Evolutionary conservation across 345 rosid species (phyloP).

Genomic region (Theobroma cacao): DNA sequence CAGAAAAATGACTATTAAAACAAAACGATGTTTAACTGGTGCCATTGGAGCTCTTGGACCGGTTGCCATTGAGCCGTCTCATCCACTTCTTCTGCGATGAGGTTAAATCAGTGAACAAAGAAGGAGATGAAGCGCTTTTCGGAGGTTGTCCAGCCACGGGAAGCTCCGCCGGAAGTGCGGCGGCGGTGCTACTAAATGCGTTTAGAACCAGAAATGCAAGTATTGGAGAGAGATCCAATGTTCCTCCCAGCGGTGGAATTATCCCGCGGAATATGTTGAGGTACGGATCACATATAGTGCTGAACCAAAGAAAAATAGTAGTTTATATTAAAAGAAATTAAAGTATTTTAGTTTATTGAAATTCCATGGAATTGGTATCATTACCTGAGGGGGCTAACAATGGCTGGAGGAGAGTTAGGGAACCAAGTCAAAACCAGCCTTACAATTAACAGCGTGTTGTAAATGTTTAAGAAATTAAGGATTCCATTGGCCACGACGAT

Average conservation of each 20-base stretch:
- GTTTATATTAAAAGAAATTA: not conserved
- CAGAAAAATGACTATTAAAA: not conserved
- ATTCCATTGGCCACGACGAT: slow-evolving; percentile 85
- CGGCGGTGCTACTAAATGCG: slow-evolving; percentile 74
- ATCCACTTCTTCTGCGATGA: slow-evolving; percentile 62
- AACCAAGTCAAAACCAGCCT: slow-evolving; percentile 97
- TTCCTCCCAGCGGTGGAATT: slow-evolving; percentile 92
- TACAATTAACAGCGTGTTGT: slow-evolving; percentile 70
- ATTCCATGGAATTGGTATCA: not conserved
- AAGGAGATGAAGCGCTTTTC: slow-evolving; percentile 22
- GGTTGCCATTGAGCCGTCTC: slow-evolving; percentile 48
- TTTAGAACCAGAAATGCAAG: slow-evolving; percentile 83
- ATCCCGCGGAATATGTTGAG: slow-evolving; percentile 91
- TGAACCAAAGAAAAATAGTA: slow-evolving; percentile 21
- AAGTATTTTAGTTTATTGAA: not conserved
- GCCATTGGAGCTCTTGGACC: slow-evolving; percentile 25
- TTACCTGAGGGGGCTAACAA: slow-evolving; percentile 91
- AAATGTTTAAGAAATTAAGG: slow-evolving; percentile 71
- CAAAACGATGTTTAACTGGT: slow-evolving; percentile 10
- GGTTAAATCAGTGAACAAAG: slow-evolving; percentile 22
- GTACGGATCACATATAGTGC: slow-evolving; percentile 92
- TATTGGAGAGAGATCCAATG: slow-evolving; percentile 80
- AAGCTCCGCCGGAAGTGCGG: slow-evolving; percentile 86
- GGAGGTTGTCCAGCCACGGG: slow-evolving; percentile 36
- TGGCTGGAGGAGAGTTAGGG: slow-evolving; percentile 92